phyloP scores from a whole-genome alignment of 2,329 filamentous ascomycete genomes.

The Hypoxylon sp. region DNA sequence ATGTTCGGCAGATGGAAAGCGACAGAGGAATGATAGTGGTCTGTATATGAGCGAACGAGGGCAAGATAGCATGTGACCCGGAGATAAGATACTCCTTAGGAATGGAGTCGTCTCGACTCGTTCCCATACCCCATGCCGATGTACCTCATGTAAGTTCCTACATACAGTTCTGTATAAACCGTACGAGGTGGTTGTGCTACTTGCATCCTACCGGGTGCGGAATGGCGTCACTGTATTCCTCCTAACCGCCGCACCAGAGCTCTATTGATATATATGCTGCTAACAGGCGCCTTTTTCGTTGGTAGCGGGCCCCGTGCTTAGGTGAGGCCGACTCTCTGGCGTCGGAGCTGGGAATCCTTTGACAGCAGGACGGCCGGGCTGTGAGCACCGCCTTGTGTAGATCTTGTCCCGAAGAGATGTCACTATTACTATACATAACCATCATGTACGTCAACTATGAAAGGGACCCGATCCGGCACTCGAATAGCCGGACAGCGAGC shows the following conservation, averaged over 20 bases:
- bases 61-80: conserved; percentile 28
- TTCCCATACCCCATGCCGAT: too few species aligned
- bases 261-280: background rate
- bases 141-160: too few species aligned
- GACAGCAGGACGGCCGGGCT: conserved; percentile 6
- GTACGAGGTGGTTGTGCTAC: too few species aligned
- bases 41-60: conserved; percentile 10
- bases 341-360: conserved; percentile 1
- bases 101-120: background rate
- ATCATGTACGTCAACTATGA: conserved; percentile 23
- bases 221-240: background rate
- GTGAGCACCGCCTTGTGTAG: conserved; percentile 24
- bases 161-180: background rate
- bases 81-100: conserved; percentile 15
- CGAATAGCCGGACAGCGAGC: background rate
- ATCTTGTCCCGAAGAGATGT: conserved; percentile 26
- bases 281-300: background rate
- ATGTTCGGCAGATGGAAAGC: background rate
- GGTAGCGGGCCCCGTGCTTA: conserved; percentile 16
- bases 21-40: background rate
- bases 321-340: background rate
- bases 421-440: conserved; percentile 23
- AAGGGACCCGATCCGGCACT: conserved; percentile 1
- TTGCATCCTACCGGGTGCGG: background rate
- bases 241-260: background rate